Evolutionary conservation across 352 stramenopile genomes (phyloP), one percentile per base, ranked within the genome.

Genomic region (Phytophthora meadii): DNA sequence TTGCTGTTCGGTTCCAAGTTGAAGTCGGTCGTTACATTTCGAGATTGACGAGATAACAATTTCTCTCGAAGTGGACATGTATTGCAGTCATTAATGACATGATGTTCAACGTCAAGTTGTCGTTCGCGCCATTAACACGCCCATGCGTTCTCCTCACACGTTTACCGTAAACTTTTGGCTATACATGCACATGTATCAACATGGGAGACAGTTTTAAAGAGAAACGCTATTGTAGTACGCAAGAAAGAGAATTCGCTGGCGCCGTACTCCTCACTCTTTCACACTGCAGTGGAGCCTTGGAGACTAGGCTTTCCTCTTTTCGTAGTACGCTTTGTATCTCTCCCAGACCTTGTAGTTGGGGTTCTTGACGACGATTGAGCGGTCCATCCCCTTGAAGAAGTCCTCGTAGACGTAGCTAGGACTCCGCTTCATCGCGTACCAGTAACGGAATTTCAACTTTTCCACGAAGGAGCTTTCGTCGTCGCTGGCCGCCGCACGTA

Each of bases 301-400:
- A n/a, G n/a, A 36, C 7, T 36, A 25, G 7, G 19, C 15, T 15
- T 56, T 42, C 39, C 49, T 41, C 39, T 59, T 19, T 6, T 60
- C 42, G 51, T 66, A 66, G 22, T 54, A 66, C 0, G 50, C 40
- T 66, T 66, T 36, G 49, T 60, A 66, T 36, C 48, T 47, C 17
- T 48, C 5, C 48, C 49, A 66, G 15, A 54, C 58, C 34, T 48
- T 30, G 24, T 66, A 66, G 30, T 47, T 53, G 15, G 58, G 58
- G 30, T 66, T 66, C 14, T 66, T 44, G 30, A 53, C 11, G 42
- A 60, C 24, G 24, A 60, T 66, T 6, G 28, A 28, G 8, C 32
- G 19, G 40, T 66, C 58, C 9, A 66, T 19, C 15, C 58, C 58
- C 40, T 66, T 27, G 39, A 61, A 67, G 17, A 54, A 55, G 25